Conservation (phyloP, 1,139 yeast species). For the Debaryomyces singareniensis region DNA sequence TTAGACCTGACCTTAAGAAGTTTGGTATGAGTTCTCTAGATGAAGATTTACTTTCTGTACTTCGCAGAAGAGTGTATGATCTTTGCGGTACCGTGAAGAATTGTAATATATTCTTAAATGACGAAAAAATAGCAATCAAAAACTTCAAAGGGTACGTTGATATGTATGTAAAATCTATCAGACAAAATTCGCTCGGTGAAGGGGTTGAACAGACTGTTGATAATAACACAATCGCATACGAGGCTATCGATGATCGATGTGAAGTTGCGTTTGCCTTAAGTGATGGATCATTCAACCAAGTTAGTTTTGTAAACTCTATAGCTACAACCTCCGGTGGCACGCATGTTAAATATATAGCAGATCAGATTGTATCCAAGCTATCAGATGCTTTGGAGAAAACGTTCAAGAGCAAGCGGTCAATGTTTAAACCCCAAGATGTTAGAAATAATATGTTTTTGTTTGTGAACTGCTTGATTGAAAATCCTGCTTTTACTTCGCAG, state of each 20-base stretch:
- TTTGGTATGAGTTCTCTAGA: constrained; percentile 83
- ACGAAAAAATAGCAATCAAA: constrained; percentile 58
- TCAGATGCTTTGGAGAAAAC: constrained; percentile 62
- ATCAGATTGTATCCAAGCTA: constrained; percentile 69
- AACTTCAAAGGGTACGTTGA: constrained; percentile 86
- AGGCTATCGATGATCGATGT: constrained; percentile 72
- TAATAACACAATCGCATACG: constrained; percentile 62
- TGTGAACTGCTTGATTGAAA: constrained; percentile 87
- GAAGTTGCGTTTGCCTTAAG: constrained; percentile 94
- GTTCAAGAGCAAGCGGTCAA: constrained; percentile 66
- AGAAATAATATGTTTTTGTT: constrained; percentile 87
- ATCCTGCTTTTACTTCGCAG: constrained; percentile 96
- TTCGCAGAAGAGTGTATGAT: constrained; percentile 92
- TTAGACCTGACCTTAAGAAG: constrained; percentile 80
- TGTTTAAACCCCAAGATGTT: constrained; percentile 83
- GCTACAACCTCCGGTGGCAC: constrained; percentile 98
- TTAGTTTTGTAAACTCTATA: constrained; percentile 93
- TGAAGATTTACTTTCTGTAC: constrained; percentile 73
- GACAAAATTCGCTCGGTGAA: constrained; percentile 22
- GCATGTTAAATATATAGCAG: constrained; percentile 82
- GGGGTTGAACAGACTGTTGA: constrained; percentile 13
- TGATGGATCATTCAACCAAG: constrained; percentile 84
- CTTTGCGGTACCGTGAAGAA: constrained; percentile 93
- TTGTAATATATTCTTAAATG: constrained; percentile 73
- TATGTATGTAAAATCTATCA: constrained; percentile 73